These are phyloP conservation scores for Blastobotrys robertii DNA, from an alignment of 805 yeast species.

Conservation along the genomic window DNA sequence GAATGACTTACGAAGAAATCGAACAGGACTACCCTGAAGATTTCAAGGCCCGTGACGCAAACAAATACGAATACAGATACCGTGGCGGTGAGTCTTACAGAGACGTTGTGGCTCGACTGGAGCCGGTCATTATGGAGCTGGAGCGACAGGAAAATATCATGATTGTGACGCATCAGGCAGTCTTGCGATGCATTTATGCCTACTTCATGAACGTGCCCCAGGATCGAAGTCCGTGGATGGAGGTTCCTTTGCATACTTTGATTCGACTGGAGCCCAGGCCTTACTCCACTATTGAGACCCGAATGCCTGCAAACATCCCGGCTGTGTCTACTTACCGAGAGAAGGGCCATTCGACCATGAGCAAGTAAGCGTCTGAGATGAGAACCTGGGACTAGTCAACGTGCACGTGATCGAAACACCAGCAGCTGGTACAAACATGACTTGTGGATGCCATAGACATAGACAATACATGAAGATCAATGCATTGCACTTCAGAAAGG, in stretches of 20 bases:
- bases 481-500: neutral
- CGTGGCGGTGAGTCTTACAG: slow-evolving; percentile 96
- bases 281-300: slow-evolving; percentile 74
- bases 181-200: slow-evolving; percentile 89
- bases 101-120: slow-evolving; percentile 88
- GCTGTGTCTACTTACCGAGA: slow-evolving; percentile 96
- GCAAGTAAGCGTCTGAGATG: neutral
- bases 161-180: slow-evolving; percentile 97
- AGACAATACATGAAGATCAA: neutral
- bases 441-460: neutral
- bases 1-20: slow-evolving; percentile 91
- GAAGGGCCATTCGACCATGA: slow-evolving; percentile 45
- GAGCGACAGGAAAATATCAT: slow-evolving; percentile 94
- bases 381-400: no score
- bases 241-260: slow-evolving; percentile 91
- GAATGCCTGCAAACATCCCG: slow-evolving; percentile 92
- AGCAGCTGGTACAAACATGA: neutral
- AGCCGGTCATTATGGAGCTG: slow-evolving; percentile 96
- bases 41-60: slow-evolving; percentile 89
- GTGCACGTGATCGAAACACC: no score
- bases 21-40: slow-evolving; percentile 83
- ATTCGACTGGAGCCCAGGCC: slow-evolving; percentile 95
- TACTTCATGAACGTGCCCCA: slow-evolving; percentile 98
- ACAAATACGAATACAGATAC: slow-evolving; percentile 90
- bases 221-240: slow-evolving; percentile 98